Evolutionary conservation across 2,329 filamentous ascomycete genomes (phyloP).

Genomic region (Epichloe brachyelytri): DNA sequence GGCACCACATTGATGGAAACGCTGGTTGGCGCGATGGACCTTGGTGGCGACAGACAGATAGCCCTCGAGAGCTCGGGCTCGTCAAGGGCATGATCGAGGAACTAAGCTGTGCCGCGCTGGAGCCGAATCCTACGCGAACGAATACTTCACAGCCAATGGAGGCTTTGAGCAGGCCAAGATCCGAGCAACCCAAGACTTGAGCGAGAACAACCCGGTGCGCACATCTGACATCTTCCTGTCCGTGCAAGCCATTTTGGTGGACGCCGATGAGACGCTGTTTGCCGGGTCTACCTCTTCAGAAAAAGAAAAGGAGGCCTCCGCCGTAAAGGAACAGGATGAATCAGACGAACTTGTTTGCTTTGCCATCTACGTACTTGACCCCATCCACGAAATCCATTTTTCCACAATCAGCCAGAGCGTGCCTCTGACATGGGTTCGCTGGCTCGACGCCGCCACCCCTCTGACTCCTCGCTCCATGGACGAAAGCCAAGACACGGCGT

Average conservation of each 20-base stretch:
- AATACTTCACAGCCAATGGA: conserved; percentile 69
- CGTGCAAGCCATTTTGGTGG: conserved; percentile 72
- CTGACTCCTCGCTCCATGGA: conserved; percentile 41
- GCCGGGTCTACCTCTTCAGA: conserved; percentile 38
- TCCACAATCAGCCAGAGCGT: conserved; percentile 69
- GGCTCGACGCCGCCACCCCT: conserved; percentile 68
- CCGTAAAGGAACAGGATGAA: conserved; percentile 36
- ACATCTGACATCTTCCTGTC: conserved; percentile 91
- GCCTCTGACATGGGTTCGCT: conserved; percentile 75
- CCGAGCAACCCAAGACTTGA: conserved; percentile 65
- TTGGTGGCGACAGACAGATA: conserved; percentile 73
- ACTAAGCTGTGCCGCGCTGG: conserved; percentile 84
- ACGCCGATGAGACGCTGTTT: conserved; percentile 55
- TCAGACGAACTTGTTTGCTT: conserved; percentile 56
- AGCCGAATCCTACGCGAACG: conserved; percentile 74
- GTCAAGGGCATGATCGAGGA: conserved; percentile 69
- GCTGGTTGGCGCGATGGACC: conserved; percentile 85
- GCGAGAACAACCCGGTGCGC: conserved; percentile 76
- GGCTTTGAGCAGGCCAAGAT: conserved; percentile 71
- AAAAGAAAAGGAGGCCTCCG: conserved; percentile 41
- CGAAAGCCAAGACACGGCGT: conserved; percentile 25
- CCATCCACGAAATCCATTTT: conserved; percentile 83
- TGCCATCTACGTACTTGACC: conserved; percentile 71
- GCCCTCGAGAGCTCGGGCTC: conserved; percentile 62
- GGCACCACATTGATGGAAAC: conserved; percentile 44